Conservation (phyloP, 441 rosid genomes). For the Populus tomentosa region DNA sequence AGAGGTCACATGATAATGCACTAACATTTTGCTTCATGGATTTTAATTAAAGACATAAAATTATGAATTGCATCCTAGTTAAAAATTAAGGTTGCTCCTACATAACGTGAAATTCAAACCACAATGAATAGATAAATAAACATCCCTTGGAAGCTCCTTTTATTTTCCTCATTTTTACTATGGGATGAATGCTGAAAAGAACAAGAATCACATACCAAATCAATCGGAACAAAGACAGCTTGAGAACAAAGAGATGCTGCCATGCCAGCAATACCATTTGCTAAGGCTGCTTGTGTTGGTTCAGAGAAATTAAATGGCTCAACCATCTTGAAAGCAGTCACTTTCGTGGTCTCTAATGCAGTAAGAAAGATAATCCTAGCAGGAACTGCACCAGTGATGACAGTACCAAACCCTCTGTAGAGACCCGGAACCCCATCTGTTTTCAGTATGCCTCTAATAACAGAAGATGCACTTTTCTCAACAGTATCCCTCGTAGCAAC, state of each 20-base stretch:
- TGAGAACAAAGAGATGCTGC: conserved; percentile 76
- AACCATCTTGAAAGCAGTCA: conserved; percentile 64
- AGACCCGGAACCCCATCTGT: conserved; percentile 92
- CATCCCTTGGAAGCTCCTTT: background rate
- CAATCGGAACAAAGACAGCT: conserved; percentile 89
- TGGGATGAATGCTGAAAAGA: background rate
- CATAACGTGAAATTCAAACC: background rate
- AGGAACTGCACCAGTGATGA: conserved; percentile 89
- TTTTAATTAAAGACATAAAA: background rate
- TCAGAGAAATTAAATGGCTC: conserved; percentile 72
- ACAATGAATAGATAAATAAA: background rate
- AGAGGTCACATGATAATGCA: background rate
- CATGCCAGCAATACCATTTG: conserved; percentile 96
- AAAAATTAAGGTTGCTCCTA: background rate
- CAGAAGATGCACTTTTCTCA: conserved; percentile 72
- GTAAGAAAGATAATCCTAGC: conserved; percentile 85
- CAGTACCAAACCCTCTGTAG: conserved; percentile 93
- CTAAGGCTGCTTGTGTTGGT: conserved; percentile 82
- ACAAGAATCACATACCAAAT: conserved; percentile 58
- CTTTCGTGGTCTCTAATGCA: conserved; percentile 86
- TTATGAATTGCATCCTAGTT: background rate
- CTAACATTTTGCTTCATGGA: background rate
- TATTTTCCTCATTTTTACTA: background rate
- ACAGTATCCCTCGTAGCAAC: conserved; percentile 81
- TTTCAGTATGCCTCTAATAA: conserved; percentile 58